A percentile compares a stretch with the other conserved stretches of the same genome.
Conservation (phyloP, 1,284 basidiomycete species). For the Xerocomus alliaceus region DNA sequence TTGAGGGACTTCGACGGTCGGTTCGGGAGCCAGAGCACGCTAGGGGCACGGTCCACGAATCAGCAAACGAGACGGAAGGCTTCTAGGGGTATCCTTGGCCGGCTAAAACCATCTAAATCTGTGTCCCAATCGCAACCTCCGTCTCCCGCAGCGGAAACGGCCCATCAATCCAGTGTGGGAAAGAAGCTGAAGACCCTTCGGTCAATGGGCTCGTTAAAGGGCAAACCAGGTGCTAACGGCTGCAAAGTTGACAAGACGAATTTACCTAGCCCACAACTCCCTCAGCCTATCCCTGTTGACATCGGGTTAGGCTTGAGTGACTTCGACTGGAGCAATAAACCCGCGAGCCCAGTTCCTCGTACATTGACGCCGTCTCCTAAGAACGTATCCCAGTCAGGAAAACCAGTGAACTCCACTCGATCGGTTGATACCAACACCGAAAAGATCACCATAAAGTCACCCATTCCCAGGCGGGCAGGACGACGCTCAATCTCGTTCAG, state of each 20-base stretch:
- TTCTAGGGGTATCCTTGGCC: constrained; percentile 68
- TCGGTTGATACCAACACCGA: constrained; percentile 31
- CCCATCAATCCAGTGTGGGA: constrained; percentile 43
- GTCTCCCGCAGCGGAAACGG: constrained; percentile 47
- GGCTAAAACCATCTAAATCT: constrained; percentile 58
- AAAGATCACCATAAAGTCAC: constrained; percentile 26
- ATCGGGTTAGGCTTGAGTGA: constrained; percentile 66
- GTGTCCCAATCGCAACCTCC: constrained; percentile 48
- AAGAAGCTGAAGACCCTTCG: constrained; percentile 74
- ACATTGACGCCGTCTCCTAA: constrained; percentile 29
- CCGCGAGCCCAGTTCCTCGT: constrained; percentile 33
- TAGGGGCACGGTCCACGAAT: constrained; percentile 53
- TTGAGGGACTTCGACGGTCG: constrained; percentile 81
- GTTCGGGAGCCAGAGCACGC: constrained; percentile 78
- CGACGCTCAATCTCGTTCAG: constrained; percentile 73
- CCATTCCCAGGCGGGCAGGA: constrained; percentile 46
- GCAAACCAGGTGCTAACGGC: constrained; percentile 45
- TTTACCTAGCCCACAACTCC: constrained; percentile 56
- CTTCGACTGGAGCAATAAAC: constrained; percentile 55
- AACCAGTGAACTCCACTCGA: constrained; percentile 22
- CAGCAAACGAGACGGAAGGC: constrained; percentile 56
- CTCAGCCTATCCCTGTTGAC: constrained; percentile 58
- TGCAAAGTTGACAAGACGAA: constrained; percentile 44
- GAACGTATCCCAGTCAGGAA: constrained; percentile 27
- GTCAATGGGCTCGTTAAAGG: constrained; percentile 80